Percentiles rank a stretch among this genome's conserved stretches.
These are phyloP conservation scores for Byssochlamys sp. DNA, from an alignment of 2,329 filamentous ascomycete species.

Conservation along the genomic window DNA sequence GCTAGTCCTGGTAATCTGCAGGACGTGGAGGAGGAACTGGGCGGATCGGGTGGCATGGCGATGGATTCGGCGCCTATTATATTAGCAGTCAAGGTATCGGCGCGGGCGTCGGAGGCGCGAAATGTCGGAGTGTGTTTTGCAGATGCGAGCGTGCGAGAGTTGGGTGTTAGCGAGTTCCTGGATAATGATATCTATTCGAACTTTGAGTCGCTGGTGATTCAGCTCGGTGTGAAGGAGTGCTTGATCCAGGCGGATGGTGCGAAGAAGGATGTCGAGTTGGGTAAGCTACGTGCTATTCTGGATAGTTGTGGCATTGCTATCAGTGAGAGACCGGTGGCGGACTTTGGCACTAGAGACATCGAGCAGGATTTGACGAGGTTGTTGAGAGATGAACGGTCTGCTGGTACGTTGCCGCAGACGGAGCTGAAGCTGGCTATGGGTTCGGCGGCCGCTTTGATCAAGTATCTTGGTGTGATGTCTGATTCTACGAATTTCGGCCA, in stretches of 20 bases:
- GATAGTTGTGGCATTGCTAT: constrained; percentile 87
- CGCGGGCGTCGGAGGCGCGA: constrained; percentile 75
- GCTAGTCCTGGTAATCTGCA: constrained; percentile 93
- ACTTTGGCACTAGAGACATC: constrained; percentile 84
- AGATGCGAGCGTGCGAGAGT: constrained; percentile 87
- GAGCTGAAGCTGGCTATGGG: constrained; percentile 95
- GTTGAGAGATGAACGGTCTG: constrained; percentile 73
- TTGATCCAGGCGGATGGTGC: constrained; percentile 68
- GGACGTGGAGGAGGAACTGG: constrained; percentile 91
- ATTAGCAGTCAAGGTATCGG: constrained; percentile 81
- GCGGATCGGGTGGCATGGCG: constrained; percentile 46
- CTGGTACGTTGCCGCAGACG: constrained; percentile 71
- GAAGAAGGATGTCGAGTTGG: constrained; percentile 78
- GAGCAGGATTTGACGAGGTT: constrained; percentile 86
- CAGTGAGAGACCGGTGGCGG: constrained; percentile 63
- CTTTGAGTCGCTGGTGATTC: constrained; percentile 90
- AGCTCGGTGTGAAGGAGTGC: constrained; percentile 90
- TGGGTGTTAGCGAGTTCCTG: constrained; percentile 95
- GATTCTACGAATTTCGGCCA: constrained; percentile 94
- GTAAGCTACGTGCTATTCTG: constrained; percentile 78
- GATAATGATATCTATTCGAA: constrained; percentile 98
- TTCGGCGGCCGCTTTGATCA: constrained; percentile 83
- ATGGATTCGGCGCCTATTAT: constrained; percentile 90
- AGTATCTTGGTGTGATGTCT: constrained; percentile 81
- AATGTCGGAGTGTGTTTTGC: constrained; percentile 93